A percentile compares a stretch with the other conserved stretches of the same genome.
Conservation (phyloP, 768 basidiomycete genomes). For the Trametes maxima region DNA sequence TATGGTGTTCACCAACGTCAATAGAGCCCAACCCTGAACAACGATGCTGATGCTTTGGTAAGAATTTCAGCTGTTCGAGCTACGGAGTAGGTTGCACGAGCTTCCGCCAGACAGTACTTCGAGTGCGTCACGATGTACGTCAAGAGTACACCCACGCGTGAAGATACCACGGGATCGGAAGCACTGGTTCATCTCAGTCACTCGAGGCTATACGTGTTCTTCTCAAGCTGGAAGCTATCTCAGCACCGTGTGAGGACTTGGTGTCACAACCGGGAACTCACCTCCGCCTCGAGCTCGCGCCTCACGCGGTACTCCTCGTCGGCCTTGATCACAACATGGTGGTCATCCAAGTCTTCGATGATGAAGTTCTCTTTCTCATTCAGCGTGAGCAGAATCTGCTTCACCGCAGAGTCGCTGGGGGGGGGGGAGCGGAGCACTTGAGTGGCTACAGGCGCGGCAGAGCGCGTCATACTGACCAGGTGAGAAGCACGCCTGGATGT, state of each 20-base stretch:
- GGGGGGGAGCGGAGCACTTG: background rate
- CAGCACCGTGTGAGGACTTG: background rate
- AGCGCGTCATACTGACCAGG: constrained; percentile 49
- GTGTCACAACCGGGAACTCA: constrained; percentile 34
- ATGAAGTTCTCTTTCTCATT: constrained; percentile 82
- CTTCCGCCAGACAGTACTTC: no score
- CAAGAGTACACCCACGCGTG: background rate
- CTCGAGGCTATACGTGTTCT: constrained; percentile 83
- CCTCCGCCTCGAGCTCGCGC: constrained; percentile 76
- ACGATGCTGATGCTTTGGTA: no score
- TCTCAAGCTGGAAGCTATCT: constrained; percentile 61
- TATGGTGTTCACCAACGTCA: no score
- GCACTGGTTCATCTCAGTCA: background rate
- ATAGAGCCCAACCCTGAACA: no score
- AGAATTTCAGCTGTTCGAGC: no score
- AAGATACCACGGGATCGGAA: background rate
- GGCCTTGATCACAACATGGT: constrained; percentile 80
- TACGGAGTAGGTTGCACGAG: no score
- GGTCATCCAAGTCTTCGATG: constrained; percentile 85
- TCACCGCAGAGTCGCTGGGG: constrained; percentile 81
- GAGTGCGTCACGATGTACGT: no score
- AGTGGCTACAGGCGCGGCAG: background rate
- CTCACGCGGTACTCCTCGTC: constrained; percentile 78
- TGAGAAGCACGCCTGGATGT: constrained; percentile 60
- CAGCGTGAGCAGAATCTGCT: constrained; percentile 82